Evolutionary conservation across 306 rosid genomes (phyloP).

Genomic region (Adenanthera pavonina): DNA sequence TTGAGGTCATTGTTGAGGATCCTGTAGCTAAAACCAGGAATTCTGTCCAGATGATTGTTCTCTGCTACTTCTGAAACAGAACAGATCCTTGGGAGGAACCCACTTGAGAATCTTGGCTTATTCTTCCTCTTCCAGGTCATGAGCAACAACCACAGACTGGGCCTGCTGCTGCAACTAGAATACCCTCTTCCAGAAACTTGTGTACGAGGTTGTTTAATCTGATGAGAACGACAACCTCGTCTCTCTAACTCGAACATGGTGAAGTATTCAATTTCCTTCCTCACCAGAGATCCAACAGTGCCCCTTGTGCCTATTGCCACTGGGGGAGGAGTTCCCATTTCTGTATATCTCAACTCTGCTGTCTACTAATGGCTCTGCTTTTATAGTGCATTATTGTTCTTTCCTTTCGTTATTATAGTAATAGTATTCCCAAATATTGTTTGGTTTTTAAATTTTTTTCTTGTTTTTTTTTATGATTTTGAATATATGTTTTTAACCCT

Average conservation of each 20-base stretch:
- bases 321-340: slow-evolving; percentile 70
- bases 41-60: slow-evolving; percentile 47
- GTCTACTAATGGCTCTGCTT: slow-evolving; percentile 38
- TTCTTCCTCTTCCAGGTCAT: slow-evolving; percentile 69
- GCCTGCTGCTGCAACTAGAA: slow-evolving; percentile 34
- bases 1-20: slow-evolving; percentile 64
- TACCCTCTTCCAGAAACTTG: slow-evolving; percentile 41
- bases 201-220: slow-evolving; percentile 46
- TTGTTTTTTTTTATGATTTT: not conserved
- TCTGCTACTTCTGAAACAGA: slow-evolving; percentile 58
- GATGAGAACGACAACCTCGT: slow-evolving; percentile 42
- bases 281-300: slow-evolving; percentile 77
- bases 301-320: slow-evolving; percentile 80
- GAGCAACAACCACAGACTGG: slow-evolving; percentile 65
- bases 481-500: not conserved
- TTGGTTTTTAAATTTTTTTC: no score
- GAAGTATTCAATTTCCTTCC: slow-evolving; percentile 80
- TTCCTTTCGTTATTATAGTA: not conserved
- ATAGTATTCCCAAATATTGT: not conserved
- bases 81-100: slow-evolving; percentile 57
- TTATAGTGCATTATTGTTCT: slow-evolving; percentile 45
- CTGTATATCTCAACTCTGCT: slow-evolving; percentile 23
- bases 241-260: slow-evolving; percentile 67
- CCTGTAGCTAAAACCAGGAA: slow-evolving; percentile 64
- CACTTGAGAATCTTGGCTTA: slow-evolving; percentile 44